Conservation (phyloP, 1,284 basidiomycete species). For the Rhodotorula sp. region DNA sequence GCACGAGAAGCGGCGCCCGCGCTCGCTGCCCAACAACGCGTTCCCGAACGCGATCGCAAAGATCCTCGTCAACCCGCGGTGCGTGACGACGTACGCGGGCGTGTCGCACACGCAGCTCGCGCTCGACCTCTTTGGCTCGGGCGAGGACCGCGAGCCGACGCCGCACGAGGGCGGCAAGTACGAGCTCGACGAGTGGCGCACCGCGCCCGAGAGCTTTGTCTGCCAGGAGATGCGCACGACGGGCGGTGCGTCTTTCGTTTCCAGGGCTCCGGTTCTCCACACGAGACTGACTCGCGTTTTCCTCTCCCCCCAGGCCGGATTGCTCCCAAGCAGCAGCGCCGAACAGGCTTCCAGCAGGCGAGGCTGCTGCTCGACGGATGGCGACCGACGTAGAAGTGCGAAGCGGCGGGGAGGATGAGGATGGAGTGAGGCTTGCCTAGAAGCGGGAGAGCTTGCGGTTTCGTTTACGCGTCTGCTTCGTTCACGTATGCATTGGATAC, state of each 20-base stretch:
- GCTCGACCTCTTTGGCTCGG: constrained; percentile 79
- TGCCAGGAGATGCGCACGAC: constrained; percentile 83
- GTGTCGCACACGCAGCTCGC: constrained; percentile 91
- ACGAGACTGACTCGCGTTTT: constrained; percentile 1
- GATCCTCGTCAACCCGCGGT: constrained; percentile 89
- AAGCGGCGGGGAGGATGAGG: background rate
- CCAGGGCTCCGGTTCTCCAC: background rate
- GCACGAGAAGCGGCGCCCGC: constrained; percentile 34
- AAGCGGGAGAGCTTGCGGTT: background rate
- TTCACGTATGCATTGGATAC: constrained; percentile 13
- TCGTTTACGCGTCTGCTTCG: background rate
- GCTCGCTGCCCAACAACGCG: constrained; percentile 75
- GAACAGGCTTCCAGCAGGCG: constrained; percentile 66
- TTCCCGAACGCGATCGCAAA: constrained; percentile 71
- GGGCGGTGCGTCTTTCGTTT: constrained; percentile 40
- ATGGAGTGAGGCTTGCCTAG: background rate
- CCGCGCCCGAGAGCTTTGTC: constrained; percentile 90
- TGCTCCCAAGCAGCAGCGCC: constrained; percentile 83
- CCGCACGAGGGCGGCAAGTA: constrained; percentile 58
- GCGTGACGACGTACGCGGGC: constrained; percentile 93
- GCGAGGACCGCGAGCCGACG: constrained; percentile 62
- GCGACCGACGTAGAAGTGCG: constrained; percentile 32
- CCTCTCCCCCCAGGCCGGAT: constrained; percentile 76
- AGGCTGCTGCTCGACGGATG: constrained; percentile 42
- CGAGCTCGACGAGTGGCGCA: constrained; percentile 86